Base-by-base conservation (phyloP, 805 yeast genomes). In the Metschnikowia colocasiae region DNA sequence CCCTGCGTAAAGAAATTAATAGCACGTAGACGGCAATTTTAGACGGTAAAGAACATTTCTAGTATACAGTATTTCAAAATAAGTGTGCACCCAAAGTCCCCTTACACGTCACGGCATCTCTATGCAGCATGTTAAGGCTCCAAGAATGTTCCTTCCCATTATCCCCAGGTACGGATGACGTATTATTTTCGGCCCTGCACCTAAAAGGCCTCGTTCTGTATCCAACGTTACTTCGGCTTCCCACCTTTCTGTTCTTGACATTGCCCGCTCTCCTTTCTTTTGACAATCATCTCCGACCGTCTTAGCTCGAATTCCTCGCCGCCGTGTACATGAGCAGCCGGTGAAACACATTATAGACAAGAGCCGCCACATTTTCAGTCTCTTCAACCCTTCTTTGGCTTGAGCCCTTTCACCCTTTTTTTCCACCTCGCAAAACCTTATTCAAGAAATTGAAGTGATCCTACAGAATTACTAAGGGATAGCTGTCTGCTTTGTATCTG, bases 121-220 rank as follows among this genome's bases (percentile, higher is more conserved):
- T 38, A 18, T 38, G 41, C 41, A 38, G 41, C 30, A 25, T 25
- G 15, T 16, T 26, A 38, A n/a, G 33, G 41, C 3, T n/a, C 33
- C 3, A 18, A 38, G 13, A 39, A 39, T 8, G 19, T 7, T 40
- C 43, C 43, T 40, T 40, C 43, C 30, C 31, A 40, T 12, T 31
- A 13, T 16, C 22, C 43, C 43, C 43, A 9, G 13, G 36, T 40
- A 40, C 43, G 43, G 29, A 22, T 40, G 43, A 40, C 30, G 43
- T 40, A 40, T 12, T 40, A 29, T 16, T 30, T 15, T 31, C 35
- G 36, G 43, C 35, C 26, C 43, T 40, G 43, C 43, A 40, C 43
- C 29, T 32, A 40, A 26, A 10, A 31, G 36, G 6, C 19, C 43
- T 32, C 43, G 30, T 39, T 39, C 42, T 39, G 42, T 39, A 39